A percentile compares a stretch with the other conserved stretches of the same genome.
Evolutionary conservation across 208 protist genomes (phyloP).

Genomic region (Acanthamoeba healyi): DNA sequence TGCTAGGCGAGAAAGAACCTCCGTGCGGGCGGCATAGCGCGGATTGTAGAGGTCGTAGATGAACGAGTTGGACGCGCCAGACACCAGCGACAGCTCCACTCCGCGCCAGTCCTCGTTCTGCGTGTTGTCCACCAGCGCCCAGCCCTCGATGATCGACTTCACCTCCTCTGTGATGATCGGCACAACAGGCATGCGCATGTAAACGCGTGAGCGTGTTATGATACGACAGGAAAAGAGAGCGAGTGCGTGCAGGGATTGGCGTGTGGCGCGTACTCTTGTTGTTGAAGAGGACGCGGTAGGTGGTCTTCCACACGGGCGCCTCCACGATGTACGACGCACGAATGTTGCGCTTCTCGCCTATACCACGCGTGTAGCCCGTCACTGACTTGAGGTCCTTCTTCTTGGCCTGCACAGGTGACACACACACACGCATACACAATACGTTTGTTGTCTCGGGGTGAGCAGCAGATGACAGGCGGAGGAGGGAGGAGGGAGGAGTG

Average conservation of each 20-base stretch:
- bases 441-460: too few relatives aligned
- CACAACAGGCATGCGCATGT: too few relatives aligned
- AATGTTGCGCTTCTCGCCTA: background rate
- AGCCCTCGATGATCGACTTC: background rate
- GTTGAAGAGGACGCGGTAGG: background rate
- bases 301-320: constrained; percentile 35
- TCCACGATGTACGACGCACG: background rate
- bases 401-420: background rate
- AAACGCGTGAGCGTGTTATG: background rate
- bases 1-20: background rate
- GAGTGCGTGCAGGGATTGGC: too few relatives aligned
- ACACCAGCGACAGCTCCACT: constrained; percentile 22
- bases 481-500: too few relatives aligned
- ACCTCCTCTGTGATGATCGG: background rate
- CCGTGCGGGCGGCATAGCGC: constrained; percentile 8
- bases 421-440: background rate
- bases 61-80: constrained; percentile 37
- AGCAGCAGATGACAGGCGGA: too few relatives aligned
- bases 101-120: constrained; percentile 18
- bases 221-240: background rate
- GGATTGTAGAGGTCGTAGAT: constrained; percentile 49
- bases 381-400: constrained; percentile 26
- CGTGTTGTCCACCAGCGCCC: constrained; percentile 36
- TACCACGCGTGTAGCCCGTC: background rate
- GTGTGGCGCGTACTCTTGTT: background rate